Evolutionary conservation across 2,329 filamentous ascomycete genomes (phyloP).

Genomic region (Aaosphaeria pasadenensis): DNA sequence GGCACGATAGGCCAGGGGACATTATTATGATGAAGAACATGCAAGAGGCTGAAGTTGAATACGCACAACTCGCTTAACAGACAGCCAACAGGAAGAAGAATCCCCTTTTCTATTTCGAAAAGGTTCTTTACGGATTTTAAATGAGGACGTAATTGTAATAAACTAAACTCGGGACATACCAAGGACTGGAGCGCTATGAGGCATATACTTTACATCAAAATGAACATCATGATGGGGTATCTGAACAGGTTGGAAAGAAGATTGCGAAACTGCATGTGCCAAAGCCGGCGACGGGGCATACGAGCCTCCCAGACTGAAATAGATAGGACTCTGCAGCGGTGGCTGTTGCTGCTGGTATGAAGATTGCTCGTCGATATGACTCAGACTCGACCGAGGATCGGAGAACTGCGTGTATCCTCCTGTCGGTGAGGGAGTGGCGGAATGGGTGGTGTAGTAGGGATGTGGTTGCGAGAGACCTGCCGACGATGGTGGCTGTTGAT

Average conservation of each 20-base stretch:
- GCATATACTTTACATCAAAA: conserved; percentile 37
- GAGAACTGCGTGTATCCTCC: conserved; percentile 22
- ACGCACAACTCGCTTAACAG: too few relatives aligned
- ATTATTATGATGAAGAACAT: too few relatives aligned
- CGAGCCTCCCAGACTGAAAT: conserved; percentile 18
- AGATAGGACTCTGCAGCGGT: conserved; percentile 13
- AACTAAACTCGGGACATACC: conserved; percentile 42
- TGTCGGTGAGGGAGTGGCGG: conserved; percentile 18
- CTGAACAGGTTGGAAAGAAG: conserved; percentile 29
- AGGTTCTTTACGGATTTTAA: too few relatives aligned
- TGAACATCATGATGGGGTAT: conserved; percentile 34
- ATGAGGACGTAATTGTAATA: conserved; percentile 10
- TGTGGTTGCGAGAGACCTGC: conserved; percentile 18
- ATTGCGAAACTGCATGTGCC: conserved; percentile 24
- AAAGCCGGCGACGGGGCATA: conserved; percentile 19
- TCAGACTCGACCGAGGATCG: conserved; percentile 15
- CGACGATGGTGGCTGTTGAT: conserved; percentile 13
- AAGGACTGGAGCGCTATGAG: conserved; percentile 31
- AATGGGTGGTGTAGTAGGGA: conserved; percentile 16
- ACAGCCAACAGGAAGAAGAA: too few relatives aligned
- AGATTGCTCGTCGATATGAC: conserved; percentile 21
- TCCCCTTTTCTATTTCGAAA: too few relatives aligned
- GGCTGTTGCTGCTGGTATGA: conserved; percentile 14
- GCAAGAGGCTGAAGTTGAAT: too few relatives aligned
- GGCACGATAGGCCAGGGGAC: too few relatives aligned